Base-by-base conservation (phyloP, 2,329 filamentous ascomycete species). In the Chaetomium sp. region DNA sequence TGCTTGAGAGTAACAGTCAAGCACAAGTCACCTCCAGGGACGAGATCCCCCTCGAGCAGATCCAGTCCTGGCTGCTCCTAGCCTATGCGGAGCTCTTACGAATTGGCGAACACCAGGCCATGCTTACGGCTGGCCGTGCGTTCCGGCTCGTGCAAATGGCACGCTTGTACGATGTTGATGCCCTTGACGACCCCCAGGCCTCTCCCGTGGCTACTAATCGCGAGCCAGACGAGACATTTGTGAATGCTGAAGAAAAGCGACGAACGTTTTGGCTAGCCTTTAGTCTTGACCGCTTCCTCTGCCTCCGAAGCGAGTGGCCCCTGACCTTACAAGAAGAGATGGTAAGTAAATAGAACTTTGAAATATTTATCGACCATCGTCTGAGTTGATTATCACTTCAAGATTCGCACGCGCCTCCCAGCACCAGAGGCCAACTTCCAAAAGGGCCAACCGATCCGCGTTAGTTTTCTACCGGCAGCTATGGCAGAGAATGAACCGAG, bases 21-120 rank as follows among this genome's bases (percentile, higher is more conserved):
- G 3, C 35, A 3, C 35, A 13, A 19, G 50, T 29, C 53, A 8
- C 27, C 7, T 6, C 25, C 60, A 57, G n/a, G 8, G 29, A 38
- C 12, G 42, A 35, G 8, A 56, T 47, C 27, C 53, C 21, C n/a
- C 25, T 57, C 2, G 60, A 57, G n/a, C 27, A 51, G 21, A 47
- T 57, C 3, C 60, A 63, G 45, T 54, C 60, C 13, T 57, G 53
- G 60, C n/a, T 63, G 1, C 60, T 63, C 9, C 25, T 63, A n/a
- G 54, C 60, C n/a, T n/a, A 57, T 29, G 50, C 47, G 16, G 60
- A 63, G 60, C 33, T 63, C 42, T 21, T 63, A 8, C 45, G 53
- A 4, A 16, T 51, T 9, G 25, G 35, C n/a, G 38, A 51, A 25
- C 60, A 47, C 19, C 53, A 49, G n/a, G 60, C 60, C 10, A 31